A percentile compares a stretch with the other conserved stretches of the same genome.
phyloP scores from a whole-genome alignment of 306 rosid genomes.

The Lagenaria siceraria region DNA sequence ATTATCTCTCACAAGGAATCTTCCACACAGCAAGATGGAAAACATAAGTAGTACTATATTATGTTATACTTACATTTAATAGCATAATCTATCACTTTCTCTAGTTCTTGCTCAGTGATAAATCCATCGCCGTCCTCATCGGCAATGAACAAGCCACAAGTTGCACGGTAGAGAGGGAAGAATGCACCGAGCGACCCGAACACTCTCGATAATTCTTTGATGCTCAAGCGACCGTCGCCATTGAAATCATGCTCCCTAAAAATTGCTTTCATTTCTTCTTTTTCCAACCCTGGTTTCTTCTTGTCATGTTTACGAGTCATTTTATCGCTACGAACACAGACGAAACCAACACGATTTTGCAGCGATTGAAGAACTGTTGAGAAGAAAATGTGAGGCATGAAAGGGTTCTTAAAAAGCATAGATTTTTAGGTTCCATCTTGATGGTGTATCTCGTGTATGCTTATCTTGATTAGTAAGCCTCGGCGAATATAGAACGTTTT shows the following conservation, averaged over 20 bases:
- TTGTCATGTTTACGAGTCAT: not conserved
- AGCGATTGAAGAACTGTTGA: not conserved
- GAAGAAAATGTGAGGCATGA: not conserved
- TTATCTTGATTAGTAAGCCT: not conserved
- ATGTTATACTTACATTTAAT: not conserved
- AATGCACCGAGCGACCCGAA: not conserved
- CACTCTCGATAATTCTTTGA: not conserved
- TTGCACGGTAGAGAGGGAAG: slow-evolving; percentile 2
- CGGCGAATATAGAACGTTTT: not conserved
- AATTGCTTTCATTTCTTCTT: not conserved
- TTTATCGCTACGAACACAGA: not conserved
- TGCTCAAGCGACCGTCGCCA: not conserved
- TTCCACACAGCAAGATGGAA: not conserved
- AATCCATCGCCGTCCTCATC: slow-evolving; percentile 16
- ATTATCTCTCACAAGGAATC: not conserved
- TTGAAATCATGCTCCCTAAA: not conserved
- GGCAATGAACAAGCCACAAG: not conserved
- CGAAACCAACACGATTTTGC: not conserved
- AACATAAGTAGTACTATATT: not conserved
- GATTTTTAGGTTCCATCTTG: not conserved
- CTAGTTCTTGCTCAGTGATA: not conserved
- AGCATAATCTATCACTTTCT: slow-evolving; percentile 5
- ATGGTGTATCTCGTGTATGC: not conserved
- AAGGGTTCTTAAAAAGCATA: not conserved
- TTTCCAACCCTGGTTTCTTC: not conserved